Percentiles rank a stretch among this genome's conserved stretches.
Conservation (phyloP, 192 early-diverging fungal species). For the Rhizoclosmatium globosum region DNA sequence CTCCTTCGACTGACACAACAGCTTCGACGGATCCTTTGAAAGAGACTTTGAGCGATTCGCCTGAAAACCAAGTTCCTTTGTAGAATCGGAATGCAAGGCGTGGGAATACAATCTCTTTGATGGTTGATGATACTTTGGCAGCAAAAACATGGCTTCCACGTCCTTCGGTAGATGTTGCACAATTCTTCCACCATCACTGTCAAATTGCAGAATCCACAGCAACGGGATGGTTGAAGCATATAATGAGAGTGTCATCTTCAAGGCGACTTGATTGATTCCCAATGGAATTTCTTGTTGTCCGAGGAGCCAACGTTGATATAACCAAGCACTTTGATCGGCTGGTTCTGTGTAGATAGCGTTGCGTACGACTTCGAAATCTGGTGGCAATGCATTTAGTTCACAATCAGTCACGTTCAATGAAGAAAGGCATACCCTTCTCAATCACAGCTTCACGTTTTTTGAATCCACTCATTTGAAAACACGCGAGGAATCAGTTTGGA, state of each 20-base stretch:
- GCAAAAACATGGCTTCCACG: neutral
- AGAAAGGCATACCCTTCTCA: neutral
- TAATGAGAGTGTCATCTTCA: constrained; percentile 7
- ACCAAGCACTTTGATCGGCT: constrained; percentile 95
- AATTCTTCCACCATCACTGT: no score
- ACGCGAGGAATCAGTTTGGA: constrained; percentile 73
- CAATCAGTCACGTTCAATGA: no score
- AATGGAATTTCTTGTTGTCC: constrained; percentile 38
- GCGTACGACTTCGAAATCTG: constrained; percentile 84
- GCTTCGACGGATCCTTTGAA: neutral
- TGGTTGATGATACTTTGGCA: neutral
- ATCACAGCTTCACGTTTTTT: neutral
- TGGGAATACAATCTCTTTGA: neutral
- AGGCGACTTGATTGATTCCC: constrained; percentile 5
- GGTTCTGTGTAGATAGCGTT: constrained; percentile 97
- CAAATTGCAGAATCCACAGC: neutral
- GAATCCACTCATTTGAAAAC: neutral
- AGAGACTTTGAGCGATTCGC: neutral
- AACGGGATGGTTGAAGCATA: constrained; percentile 31
- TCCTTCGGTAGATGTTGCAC: neutral
- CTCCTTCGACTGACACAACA: neutral
- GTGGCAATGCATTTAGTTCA: constrained; percentile 14
- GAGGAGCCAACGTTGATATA: constrained; percentile 96
- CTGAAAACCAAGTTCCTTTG: neutral
- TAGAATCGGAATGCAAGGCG: neutral